Evolutionary conservation across 805 yeast species (phyloP), one percentile per base, ranked within the genome.

Genomic region (Helenozyma baotianmanensis): DNA sequence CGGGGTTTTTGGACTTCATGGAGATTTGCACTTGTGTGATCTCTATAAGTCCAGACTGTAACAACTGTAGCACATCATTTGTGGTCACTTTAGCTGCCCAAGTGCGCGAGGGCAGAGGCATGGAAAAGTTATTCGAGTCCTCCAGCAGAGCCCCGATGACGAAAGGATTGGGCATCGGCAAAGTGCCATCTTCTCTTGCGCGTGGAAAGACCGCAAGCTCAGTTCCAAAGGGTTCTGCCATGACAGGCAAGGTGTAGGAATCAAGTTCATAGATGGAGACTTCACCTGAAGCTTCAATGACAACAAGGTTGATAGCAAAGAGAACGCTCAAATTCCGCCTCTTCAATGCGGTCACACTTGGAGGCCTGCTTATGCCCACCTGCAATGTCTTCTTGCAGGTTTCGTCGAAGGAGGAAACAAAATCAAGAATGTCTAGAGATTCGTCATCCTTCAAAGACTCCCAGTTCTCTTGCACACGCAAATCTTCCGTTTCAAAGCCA

Each of bases 391-490:
- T 47, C 13, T 26, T 27, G 7, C 30, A 35, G 8, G 31, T 23
- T 9, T 23, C 37, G 10, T 33, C 34, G 1, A 31, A 41, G 2
- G 31, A 25, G n/a, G 33, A 35, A 2, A 43, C 40, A 4, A 50
- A 32, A 2, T 38, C 38, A 4, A 41, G 32, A 19, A 64, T 29
- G 16, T 49, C 47, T 25, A 65, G 40, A 1, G 64, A 54, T 36
- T 62, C 68, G 29, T 66, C 72, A 38, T 66, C 72, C 37, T 66
- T 66, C 26, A 58, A 36, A 6, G 31, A 41, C 14, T 59, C 54
- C 70, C 70, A 66, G 33, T 52, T 53, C 4, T 48, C 47, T 27
- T 46, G 57, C 2, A 55, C 47, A 6, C 42, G 38, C 8, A 47
- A 14, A 17, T 40, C 45, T 13, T 45, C 50, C 2, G 42, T 34